Conservation (phyloP, 2,329 filamentous ascomycete species). For the Cladosporium velox region DNA sequence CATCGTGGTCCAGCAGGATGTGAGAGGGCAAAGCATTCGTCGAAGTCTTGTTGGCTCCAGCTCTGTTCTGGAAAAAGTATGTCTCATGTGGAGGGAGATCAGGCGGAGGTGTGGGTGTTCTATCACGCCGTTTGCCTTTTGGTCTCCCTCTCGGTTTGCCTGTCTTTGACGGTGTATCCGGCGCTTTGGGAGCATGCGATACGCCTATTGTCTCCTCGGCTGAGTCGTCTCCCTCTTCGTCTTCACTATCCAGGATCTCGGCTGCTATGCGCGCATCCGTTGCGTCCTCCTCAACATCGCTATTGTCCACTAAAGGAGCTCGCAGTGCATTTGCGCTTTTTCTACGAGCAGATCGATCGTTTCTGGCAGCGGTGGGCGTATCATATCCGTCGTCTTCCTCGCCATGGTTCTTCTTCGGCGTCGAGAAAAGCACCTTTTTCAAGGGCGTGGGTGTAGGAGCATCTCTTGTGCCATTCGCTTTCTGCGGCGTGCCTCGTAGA, state of each 20-base stretch:
- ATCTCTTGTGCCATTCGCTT: conserved; percentile 28
- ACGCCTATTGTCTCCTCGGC: conserved; percentile 40
- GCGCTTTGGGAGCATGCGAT: conserved; percentile 47
- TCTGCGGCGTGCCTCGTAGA: conserved; percentile 34
- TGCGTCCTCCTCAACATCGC: conserved; percentile 47
- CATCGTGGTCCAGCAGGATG: conserved; percentile 80
- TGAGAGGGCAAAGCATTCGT: conserved; percentile 78
- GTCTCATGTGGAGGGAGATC: conserved; percentile 85
- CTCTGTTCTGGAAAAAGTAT: conserved; percentile 91
- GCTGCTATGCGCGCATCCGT: conserved; percentile 27
- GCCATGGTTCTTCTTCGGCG: conserved; percentile 41
- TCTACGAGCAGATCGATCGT: conserved; percentile 80
- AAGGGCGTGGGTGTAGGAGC: conserved; percentile 46
- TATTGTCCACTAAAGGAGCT: conserved; percentile 63
- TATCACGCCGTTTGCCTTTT: conserved; percentile 56
- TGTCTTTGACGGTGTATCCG: conserved; percentile 49
- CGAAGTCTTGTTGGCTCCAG: conserved; percentile 79
- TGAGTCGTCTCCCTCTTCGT: conserved; percentile 36
- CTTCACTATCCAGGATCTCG: conserved; percentile 36
- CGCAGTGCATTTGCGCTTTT: conserved; percentile 81
- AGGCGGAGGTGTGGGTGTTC: conserved; percentile 75
- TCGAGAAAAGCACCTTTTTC: conserved; percentile 50
- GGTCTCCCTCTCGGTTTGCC: conserved; percentile 51
- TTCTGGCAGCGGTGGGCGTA: conserved; percentile 60
- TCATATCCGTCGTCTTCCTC: conserved; percentile 36